Base-by-base conservation (phyloP, 176 grass and related monocot species). In the Musa troglodytarum region DNA sequence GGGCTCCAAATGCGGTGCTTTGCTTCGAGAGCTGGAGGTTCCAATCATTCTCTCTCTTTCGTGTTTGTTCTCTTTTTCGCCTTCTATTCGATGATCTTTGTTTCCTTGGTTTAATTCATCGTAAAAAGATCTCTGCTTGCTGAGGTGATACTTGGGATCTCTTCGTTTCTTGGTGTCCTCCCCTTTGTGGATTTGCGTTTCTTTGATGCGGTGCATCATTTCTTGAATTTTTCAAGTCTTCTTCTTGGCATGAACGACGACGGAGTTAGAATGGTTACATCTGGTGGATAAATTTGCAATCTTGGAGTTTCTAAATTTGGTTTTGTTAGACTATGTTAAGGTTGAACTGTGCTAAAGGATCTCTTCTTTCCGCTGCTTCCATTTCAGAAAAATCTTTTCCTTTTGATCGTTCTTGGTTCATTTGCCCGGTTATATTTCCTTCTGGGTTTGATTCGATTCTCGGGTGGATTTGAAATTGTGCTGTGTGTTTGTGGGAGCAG, bases 401-500 rank as follows among this genome's bases (percentile, higher is more conserved):
- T 61, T 61, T n/a, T 61, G 15, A n/a, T 20, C 10, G 57, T 19
- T 61, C 57, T n/a, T 61, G 1, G 7, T 61, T 61, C 57, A 21
- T 61, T 19, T 3, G 5, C n/a, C 21, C 10, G 57, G n/a, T 61
- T n/a, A 21, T 61, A 20, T 61, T n/a, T 61, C 57, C n/a, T 61
- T 61, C 19, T n/a, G 12, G 34, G 34, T 43, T 43, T 5, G 34
- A 43, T 43, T 43, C 34, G 6, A 43, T 43, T 43, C 34, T 43
- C 34, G 6, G 34, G 3, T 43, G 34, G 34, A 12, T 16, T 16
- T 57, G 55, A 5, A 57, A 16, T 16, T 17, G 55, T 57, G 57
- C 21, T 61, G 17, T 17, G 57, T 4, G n/a, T 61, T 61, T n/a
- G 57, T 61, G 7, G 25, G 54, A 72, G 65, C 85, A 90, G 88